Conservation (phyloP, 257 asterid genomes). For the Nicotiana tomentosiformis region DNA sequence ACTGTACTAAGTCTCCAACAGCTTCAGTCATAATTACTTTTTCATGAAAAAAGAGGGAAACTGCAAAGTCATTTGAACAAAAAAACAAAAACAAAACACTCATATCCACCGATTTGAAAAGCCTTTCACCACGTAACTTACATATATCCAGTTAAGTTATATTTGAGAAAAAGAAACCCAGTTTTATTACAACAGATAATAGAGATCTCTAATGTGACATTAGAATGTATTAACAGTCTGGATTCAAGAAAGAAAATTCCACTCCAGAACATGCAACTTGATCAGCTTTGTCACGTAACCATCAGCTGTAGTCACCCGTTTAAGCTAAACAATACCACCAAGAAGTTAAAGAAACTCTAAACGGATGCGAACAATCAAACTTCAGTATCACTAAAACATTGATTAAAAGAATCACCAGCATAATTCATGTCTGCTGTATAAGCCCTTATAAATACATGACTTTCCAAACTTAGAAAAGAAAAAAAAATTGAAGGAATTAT, state of each 20-base stretch:
- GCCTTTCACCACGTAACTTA: no score
- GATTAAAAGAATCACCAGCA: neutral
- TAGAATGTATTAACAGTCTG: neutral
- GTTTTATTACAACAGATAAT: neutral
- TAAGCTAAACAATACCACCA: neutral
- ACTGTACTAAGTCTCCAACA: no score
- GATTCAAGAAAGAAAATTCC: neutral
- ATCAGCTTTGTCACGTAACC: neutral
- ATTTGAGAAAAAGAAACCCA: neutral
- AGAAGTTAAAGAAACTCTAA: neutral
- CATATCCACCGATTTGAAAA: no score
- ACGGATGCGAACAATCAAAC: neutral
- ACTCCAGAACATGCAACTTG: neutral
- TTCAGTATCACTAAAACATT: neutral
- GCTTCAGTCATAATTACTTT: no score
- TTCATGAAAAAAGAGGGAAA: no score
- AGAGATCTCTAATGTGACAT: neutral
- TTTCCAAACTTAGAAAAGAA: neutral
- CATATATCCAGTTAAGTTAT: no score
- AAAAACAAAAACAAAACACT: no score
- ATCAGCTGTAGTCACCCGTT: neutral
- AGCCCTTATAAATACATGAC: neutral
- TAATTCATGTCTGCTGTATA: neutral
- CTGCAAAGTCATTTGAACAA: no score
- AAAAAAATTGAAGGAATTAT: neutral